Base-by-base conservation (phyloP, 306 rosid species). In the Albizia julibrissin region DNA sequence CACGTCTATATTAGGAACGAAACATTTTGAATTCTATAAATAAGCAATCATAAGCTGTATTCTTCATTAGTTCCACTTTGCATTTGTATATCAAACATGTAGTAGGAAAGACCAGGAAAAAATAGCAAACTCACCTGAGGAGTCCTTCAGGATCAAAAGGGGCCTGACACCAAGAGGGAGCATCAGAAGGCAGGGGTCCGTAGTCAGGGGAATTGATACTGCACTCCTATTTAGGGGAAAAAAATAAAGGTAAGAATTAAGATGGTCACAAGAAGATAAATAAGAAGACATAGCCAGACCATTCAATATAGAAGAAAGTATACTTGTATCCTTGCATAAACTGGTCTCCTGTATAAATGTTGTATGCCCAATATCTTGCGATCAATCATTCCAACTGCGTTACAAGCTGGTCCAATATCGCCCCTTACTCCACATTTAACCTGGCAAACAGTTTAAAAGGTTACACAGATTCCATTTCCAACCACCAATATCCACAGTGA, bases 61-160 rank as follows among this genome's bases (percentile, higher is more conserved):
- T 58, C 75, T 47, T 66, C 52, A 19, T 52, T 27, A 49, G 10
- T 72, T 31, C 8, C 11, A 39, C 79, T 7, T 27, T 42, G 56
- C 70, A 79, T 24, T 39, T 37, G 40, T 27, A 54, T 34, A 72
- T 19, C 50, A 42, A 72, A 34, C 78, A 80, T 29, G 37, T n/a
- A 78, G 37, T 74, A 31, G 15, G 11, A 34, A 66, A 79, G 47
- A n/a, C 42, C 47, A 34, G 10, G 46, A 68, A 14, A 49, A 74
- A 37, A 78, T 15, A 69, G 50, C 37, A 70, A 81, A 68, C 40
- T 75, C 77, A 91, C 97, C 98, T 96, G 74, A 96, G 81, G 74
- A 96, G 85, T 70, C 99, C 99, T 91, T 96, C 99, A 6, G 99
- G 99, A 85, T 96, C 99, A 87, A 92, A 96, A 78, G 99, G 98